phyloP scores from a whole-genome alignment of 768 basidiomycete genomes.

The Pleurotus djamor region DNA sequence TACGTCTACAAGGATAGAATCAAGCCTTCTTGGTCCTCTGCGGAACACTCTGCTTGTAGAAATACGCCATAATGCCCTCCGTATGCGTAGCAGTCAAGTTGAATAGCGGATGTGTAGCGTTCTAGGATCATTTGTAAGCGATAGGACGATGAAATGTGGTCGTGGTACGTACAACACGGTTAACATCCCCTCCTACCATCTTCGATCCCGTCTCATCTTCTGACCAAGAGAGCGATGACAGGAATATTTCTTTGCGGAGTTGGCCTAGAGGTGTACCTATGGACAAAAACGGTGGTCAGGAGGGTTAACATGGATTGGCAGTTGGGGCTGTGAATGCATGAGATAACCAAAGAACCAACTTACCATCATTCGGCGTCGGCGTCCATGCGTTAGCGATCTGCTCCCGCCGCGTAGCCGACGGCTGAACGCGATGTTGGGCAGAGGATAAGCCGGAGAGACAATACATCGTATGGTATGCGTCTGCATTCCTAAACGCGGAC shows the following conservation, averaged over 20 bases:
- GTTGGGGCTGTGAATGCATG: not conserved
- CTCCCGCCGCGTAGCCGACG: slow-evolving; percentile 33
- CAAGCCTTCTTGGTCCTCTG: slow-evolving; percentile 14
- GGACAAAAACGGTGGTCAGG: slow-evolving; percentile 19
- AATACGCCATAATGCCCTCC: slow-evolving; percentile 66
- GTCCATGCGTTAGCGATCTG: slow-evolving; percentile 39
- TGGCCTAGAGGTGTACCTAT: slow-evolving; percentile 24
- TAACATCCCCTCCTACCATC: slow-evolving; percentile 57
- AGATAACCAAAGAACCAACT: not conserved
- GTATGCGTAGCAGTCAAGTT: slow-evolving; percentile 71
- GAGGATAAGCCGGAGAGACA: slow-evolving; percentile 87
- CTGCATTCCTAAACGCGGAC: slow-evolving; percentile 56
- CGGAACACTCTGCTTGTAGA: slow-evolving; percentile 62
- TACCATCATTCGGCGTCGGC: slow-evolving; percentile 3
- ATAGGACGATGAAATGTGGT: too few relatives aligned
- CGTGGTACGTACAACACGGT: slow-evolving; percentile 53
- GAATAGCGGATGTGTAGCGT: slow-evolving; percentile 80
- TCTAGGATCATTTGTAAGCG: slow-evolving; percentile 39
- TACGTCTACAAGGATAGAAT: not conserved
- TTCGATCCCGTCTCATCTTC: slow-evolving; percentile 61
- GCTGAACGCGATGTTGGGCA: slow-evolving; percentile 77
- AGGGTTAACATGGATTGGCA: not conserved
- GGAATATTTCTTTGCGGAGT: slow-evolving; percentile 38
- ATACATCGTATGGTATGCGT: slow-evolving; percentile 94
- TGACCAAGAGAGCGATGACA: slow-evolving; percentile 58